Conservation (phyloP, 2,329 filamentous ascomycete species). For the Botryotinia convoluta region DNA sequence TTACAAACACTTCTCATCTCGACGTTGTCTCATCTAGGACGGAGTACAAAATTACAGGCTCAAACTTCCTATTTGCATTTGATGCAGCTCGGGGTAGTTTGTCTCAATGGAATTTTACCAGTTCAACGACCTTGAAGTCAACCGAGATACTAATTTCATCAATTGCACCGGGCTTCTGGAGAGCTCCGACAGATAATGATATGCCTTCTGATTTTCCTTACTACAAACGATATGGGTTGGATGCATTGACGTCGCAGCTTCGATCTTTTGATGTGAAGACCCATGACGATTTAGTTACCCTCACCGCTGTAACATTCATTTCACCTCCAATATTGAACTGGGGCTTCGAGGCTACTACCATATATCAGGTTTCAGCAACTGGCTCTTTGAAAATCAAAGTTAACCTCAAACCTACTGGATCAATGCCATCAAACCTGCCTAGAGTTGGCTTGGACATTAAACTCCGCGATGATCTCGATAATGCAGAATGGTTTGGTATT, state of each 20-base stretch:
- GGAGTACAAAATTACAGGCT: slow-evolving; percentile 36
- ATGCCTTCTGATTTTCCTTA: slow-evolving; percentile 51
- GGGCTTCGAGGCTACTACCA: slow-evolving; percentile 50
- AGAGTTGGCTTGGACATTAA: slow-evolving; percentile 60
- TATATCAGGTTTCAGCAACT: slow-evolving; percentile 50
- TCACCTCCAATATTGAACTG: slow-evolving; percentile 61
- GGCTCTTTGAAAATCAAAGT: slow-evolving; percentile 49
- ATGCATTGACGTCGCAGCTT: slow-evolving; percentile 47
- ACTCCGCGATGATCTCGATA: slow-evolving; percentile 46
- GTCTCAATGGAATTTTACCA: slow-evolving; percentile 43
- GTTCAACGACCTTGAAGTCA: neutral
- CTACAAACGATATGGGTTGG: slow-evolving; percentile 54
- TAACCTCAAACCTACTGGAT: slow-evolving; percentile 47
- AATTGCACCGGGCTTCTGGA: slow-evolving; percentile 51
- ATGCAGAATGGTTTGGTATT: slow-evolving; percentile 62
- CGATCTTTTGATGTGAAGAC: slow-evolving; percentile 41
- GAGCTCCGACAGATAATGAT: slow-evolving; percentile 66
- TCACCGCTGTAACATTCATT: slow-evolving; percentile 49
- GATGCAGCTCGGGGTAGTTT: slow-evolving; percentile 47
- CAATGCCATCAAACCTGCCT: slow-evolving; percentile 54
- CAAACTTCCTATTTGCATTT: slow-evolving; percentile 44
- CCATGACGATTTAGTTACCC: slow-evolving; percentile 38
- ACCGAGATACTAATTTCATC: slow-evolving; percentile 11
- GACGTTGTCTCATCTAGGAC: slow-evolving; percentile 26
- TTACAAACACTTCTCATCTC: slow-evolving; percentile 21